Conservation (phyloP, 2,329 filamentous ascomycete genomes). For the Dothiorella sarmentorum region DNA sequence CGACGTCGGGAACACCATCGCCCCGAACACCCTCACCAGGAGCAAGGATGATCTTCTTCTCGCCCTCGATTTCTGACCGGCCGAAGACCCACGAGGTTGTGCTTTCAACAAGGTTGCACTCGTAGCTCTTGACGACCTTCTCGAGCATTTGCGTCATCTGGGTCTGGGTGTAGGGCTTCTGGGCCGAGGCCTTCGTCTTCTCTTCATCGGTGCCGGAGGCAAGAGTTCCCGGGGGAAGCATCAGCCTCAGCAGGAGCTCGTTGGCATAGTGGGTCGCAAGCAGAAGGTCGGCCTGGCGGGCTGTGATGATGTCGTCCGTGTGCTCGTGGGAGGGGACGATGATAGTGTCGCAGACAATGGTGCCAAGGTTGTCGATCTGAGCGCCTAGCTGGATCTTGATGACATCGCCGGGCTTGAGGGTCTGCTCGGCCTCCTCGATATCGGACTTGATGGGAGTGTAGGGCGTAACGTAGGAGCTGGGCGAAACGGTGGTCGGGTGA, state of each 20-base stretch:
- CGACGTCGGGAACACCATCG: constrained; percentile 81
- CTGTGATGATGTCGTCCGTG: constrained; percentile 63
- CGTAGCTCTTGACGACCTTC: constrained; percentile 87
- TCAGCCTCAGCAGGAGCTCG: constrained; percentile 85
- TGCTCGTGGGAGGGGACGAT: constrained; percentile 64
- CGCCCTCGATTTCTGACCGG: constrained; percentile 94
- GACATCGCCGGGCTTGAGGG: constrained; percentile 79
- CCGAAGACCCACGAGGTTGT: constrained; percentile 97
- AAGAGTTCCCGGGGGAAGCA: constrained; percentile 86
- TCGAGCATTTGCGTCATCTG: constrained; percentile 86
- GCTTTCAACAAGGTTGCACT: constrained; percentile 91
- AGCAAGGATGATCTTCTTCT: constrained; percentile 95
- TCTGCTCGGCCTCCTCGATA: constrained; percentile 73
- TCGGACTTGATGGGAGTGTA: constrained; percentile 92
- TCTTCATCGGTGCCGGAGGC: constrained; percentile 85
- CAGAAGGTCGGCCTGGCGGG: constrained; percentile 79
- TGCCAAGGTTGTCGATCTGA: constrained; percentile 94
- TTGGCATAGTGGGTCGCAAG: constrained; percentile 93
- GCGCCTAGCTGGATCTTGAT: constrained; percentile 99
- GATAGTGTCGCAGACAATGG: constrained; percentile 92
- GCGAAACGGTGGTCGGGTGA: constrained; percentile 93
- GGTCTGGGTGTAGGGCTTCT: constrained; percentile 78
- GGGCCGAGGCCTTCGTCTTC: constrained; percentile 79
- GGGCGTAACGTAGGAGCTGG: constrained; percentile 89
- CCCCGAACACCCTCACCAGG: constrained; percentile 85